Evolutionary conservation across 306 rosid genomes (phyloP).

Genomic region (Glycine soja): DNA sequence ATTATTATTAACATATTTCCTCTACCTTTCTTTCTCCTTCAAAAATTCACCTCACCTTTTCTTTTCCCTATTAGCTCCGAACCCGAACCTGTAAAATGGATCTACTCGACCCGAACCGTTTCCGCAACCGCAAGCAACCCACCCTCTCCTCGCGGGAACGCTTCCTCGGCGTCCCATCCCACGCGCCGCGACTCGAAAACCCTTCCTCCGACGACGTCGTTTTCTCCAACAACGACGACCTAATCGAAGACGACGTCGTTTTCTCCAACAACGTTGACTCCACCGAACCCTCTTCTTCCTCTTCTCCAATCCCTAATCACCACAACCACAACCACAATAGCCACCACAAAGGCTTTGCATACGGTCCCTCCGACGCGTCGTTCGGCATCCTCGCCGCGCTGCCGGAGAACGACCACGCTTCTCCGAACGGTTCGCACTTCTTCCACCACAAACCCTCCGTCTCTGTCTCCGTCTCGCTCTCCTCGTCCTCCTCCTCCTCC

Average conservation of each 20-base stretch:
- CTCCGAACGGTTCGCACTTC: constrained; percentile 51
- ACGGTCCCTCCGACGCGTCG: constrained; percentile 53
- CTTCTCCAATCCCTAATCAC: constrained; percentile 54
- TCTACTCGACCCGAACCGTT: constrained; percentile 36
- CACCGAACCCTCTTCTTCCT: constrained; percentile 56
- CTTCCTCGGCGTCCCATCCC: constrained; percentile 51
- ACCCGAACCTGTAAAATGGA: constrained; percentile 38
- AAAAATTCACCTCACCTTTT: not conserved
- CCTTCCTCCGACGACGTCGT: constrained; percentile 50
- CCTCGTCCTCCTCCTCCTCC: constrained; percentile 38
- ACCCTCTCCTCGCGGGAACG: constrained; percentile 37
- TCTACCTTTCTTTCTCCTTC: not conserved
- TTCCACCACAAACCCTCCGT: constrained; percentile 57
- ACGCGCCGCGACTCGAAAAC: constrained; percentile 34
- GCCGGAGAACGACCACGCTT: constrained; percentile 65
- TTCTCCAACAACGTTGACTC: constrained; percentile 58
- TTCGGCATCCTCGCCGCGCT: constrained; percentile 90
- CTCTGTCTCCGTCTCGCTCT: constrained; percentile 40
- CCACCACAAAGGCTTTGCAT: constrained; percentile 48
- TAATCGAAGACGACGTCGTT: constrained; percentile 76
- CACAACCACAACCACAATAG: constrained; percentile 39
- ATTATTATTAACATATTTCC: constrained; percentile 13
- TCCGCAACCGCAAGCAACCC: constrained; percentile 6
- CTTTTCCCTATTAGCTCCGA: not conserved
- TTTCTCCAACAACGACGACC: constrained; percentile 68